Conservation (phyloP, 257 asterid genomes). For the Eucommia ulmoides region DNA sequence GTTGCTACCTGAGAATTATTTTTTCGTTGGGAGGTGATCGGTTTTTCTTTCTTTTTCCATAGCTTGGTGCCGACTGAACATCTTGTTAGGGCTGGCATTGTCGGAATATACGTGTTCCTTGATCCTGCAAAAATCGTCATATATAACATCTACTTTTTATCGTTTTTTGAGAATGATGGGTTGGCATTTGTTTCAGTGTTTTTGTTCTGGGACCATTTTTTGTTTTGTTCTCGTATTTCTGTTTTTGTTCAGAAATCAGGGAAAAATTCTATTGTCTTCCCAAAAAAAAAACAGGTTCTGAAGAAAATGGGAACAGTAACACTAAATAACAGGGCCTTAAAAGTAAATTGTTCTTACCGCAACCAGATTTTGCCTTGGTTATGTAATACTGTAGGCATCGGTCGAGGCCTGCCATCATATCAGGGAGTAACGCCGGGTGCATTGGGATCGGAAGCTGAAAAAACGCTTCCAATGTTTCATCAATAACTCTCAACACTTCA, state of each 20-base stretch:
- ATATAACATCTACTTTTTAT: conserved; percentile 1
- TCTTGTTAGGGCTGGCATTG: conserved; percentile 89
- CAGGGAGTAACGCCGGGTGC: conserved; percentile 93
- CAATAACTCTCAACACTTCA: conserved; percentile 74
- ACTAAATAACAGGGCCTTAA: not conserved
- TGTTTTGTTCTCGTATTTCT: no score
- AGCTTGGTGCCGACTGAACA: conserved; percentile 55
- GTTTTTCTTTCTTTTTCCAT: conserved; percentile 80
- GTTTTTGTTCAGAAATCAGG: no score
- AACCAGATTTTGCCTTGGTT: conserved; percentile 75
- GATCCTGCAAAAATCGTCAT: conserved; percentile 42
- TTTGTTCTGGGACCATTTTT: no score
- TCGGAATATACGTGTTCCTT: conserved; percentile 59
- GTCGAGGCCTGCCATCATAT: conserved; percentile 70
- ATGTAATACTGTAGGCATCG: conserved; percentile 80
- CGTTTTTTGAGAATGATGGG: no score
- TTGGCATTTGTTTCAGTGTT: no score
- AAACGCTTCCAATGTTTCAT: conserved; percentile 85
- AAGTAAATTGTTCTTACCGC: conserved; percentile 41
- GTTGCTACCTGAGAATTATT: conserved; percentile 78
- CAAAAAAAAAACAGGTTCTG: no score
- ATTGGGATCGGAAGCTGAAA: conserved; percentile 89
- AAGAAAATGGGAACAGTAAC: no score
- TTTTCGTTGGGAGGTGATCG: conserved; percentile 33
- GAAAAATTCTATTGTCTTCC: no score